Evolutionary conservation across 148 eudicot genomes (phyloP), one percentile per base, ranked within the genome.

Genomic region (Fallopia convolvulus): DNA sequence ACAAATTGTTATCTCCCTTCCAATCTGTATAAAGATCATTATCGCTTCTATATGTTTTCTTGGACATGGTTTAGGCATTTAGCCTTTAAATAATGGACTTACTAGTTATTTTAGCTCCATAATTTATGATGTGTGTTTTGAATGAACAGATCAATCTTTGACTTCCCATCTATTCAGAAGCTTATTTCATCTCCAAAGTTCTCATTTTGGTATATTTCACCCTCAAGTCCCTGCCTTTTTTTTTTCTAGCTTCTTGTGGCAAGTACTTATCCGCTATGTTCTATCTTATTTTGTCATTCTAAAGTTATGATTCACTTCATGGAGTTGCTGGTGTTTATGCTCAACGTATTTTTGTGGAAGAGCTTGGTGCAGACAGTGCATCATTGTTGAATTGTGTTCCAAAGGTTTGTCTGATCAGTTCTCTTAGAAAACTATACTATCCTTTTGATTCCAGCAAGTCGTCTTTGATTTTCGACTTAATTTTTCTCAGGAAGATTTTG

Each of bases 251-350:
- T 15, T 68, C 44, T 9, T 33, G 44, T 68, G 72, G 21, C 72
- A 68, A 33, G 21, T 33, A 68, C 44, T 33, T 26, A 30, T 30
- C 15, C 21, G 17, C 39, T 68, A 68, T 17, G 3, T 36, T 68
- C 9, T n/a, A 36, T 30, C 52, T 77, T 71, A 44, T 71, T n/a
- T 65, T 23, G 41, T 80, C 32, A 68, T 72, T 76, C 74, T 77
- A 52, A 47, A 94, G 99, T 82, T 94, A 82, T 88, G 99, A 94
- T 84, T 90, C 97, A 63, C 97, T 92, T 84, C 96, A 90, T 82
- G 99, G 97, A 58, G 99, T 92, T 85, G 99, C 88, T 86, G 99
- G 99, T 80, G 97, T 88, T 83, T 94, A 94, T 83, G 99, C 99
- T 50, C 83, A 88, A 30, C 92, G 91, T 23, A 94, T 92, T 48